Base-by-base conservation (phyloP, 2,329 filamentous ascomycete species). In the Botryotinia calthae region DNA sequence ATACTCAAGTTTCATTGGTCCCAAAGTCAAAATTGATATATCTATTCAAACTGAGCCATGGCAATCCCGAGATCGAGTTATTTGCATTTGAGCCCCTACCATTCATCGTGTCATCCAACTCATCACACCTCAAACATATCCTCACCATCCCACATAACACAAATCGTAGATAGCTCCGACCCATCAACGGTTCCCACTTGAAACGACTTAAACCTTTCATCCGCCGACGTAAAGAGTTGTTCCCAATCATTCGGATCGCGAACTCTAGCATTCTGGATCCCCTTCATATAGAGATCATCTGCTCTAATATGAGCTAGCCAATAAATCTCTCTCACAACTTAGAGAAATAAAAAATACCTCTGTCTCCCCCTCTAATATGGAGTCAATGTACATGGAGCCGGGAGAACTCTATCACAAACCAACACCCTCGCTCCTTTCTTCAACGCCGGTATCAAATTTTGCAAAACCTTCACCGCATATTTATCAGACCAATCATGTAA, bases 171-270 rank as follows among this genome's bases (percentile, higher is more conserved):
- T 1, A 71, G 20, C n/a, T 65, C 61, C 6, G 37, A 71, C 1
- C 46, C 48, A 64, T n/a, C 9, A 8, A 48, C 28, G 0, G 44
- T 22, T 25, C 40, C 51, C 10, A 59, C 8, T 14, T 14, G 8
- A 56, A 20, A 56, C 7, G 42, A 25, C n/a, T 44, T 56, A 8
- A 65, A 70, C 12, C 37, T 25, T 4, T 8, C 8, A 70, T 70
- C 66, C 2, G 34, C 59, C 22, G n/a, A 42, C 2, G 37, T 10
- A 25, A 73, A 61, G 10, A 73, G n/a, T 8, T 25, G 8, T 34
- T 63, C 48, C 66, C 59, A 73, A 34, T 73, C 59, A n/a, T 22
- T 46, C 3, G 10, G 46, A 70, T 73, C 48, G 4, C 48, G 42
- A 34, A 34, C 66, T 40, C n/a, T 8, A 18, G 71, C 44, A 48